These are phyloP conservation scores for Epichloe gansuensis DNA, from an alignment of 2,329 filamentous ascomycete genomes.

Conservation along the genomic window DNA sequence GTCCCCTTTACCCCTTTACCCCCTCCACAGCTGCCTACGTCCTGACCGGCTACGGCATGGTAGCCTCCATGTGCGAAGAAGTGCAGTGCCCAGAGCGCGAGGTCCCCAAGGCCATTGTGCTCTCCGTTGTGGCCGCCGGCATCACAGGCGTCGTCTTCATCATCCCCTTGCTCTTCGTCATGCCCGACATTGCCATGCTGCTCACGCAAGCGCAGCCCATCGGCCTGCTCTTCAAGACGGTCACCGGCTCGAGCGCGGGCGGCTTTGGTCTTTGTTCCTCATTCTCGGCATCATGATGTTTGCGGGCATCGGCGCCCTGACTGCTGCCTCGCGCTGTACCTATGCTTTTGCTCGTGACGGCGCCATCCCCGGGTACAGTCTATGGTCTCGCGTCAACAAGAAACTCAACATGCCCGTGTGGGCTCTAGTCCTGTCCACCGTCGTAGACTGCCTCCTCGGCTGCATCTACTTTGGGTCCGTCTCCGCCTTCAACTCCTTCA, in stretches of 20 bases:
- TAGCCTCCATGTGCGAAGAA: slow-evolving; percentile 45
- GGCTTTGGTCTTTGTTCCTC: slow-evolving; percentile 67
- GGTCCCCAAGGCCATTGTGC: slow-evolving; percentile 56
- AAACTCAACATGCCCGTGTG: slow-evolving; percentile 57
- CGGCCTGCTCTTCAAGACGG: slow-evolving; percentile 61
- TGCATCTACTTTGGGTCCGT: slow-evolving; percentile 70
- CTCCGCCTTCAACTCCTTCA: slow-evolving; percentile 70
- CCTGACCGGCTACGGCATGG: slow-evolving; percentile 38
- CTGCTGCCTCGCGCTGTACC: slow-evolving; percentile 61
- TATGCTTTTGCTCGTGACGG: slow-evolving; percentile 68
- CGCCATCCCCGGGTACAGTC: slow-evolving; percentile 55
- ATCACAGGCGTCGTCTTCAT: slow-evolving; percentile 52
- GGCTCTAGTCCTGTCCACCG: slow-evolving; percentile 55
- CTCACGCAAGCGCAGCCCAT: slow-evolving; percentile 61
- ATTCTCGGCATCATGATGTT: slow-evolving; percentile 69
- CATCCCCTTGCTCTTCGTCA: slow-evolving; percentile 63
- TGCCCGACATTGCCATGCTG: slow-evolving; percentile 54
- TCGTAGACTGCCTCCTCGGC: slow-evolving; percentile 58
- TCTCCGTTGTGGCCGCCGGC: slow-evolving; percentile 52
- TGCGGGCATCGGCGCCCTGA: slow-evolving; percentile 62
- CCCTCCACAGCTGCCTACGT: slow-evolving; percentile 23
- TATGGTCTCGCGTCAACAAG: slow-evolving; percentile 55
- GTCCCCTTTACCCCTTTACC: no score
- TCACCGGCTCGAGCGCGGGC: slow-evolving; percentile 58
- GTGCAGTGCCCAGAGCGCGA: slow-evolving; percentile 49